These are phyloP conservation scores for Psidium friedrichsthalianum DNA, from an alignment of 345 rosid species.

Conservation along the genomic window DNA sequence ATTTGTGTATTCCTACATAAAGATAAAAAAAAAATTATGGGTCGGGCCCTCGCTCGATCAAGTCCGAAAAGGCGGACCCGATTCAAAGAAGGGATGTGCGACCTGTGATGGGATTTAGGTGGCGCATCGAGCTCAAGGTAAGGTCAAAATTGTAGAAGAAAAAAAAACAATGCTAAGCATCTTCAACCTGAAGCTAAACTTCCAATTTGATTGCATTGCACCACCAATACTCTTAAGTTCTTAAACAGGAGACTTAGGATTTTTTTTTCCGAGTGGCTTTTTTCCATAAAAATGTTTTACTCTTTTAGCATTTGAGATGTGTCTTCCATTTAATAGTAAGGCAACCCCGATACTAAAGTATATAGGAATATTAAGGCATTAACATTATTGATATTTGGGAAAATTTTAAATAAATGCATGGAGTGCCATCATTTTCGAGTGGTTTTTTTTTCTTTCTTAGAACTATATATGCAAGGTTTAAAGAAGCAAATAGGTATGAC, in stretches of 20 bases:
- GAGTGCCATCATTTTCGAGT: no score
- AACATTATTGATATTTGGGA: no score
- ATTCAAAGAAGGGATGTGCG: neutral
- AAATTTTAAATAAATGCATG: no score
- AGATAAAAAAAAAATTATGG: neutral
- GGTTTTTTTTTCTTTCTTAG: neutral
- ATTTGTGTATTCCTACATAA: neutral
- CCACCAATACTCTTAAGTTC: neutral
- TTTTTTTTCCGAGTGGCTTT: neutral
- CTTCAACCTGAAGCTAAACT: neutral
- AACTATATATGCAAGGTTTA: neutral
- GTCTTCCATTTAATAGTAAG: no score
- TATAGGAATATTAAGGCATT: no score
- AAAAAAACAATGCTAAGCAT: neutral
- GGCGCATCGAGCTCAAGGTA: neutral
- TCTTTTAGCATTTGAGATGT: no score
- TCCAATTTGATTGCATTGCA: neutral
- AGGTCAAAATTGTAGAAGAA: neutral
- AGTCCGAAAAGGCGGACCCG: neutral
- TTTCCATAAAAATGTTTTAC: no score
- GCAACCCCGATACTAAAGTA: no score
- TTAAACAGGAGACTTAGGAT: neutral
- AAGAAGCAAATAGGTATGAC: neutral
- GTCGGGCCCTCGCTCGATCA: neutral
- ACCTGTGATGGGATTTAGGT: neutral